Percentiles rank a stretch among this genome's conserved stretches.
Evolutionary conservation across 129 eudicot genomes (phyloP).

Genomic region (Artemisia argyi): DNA sequence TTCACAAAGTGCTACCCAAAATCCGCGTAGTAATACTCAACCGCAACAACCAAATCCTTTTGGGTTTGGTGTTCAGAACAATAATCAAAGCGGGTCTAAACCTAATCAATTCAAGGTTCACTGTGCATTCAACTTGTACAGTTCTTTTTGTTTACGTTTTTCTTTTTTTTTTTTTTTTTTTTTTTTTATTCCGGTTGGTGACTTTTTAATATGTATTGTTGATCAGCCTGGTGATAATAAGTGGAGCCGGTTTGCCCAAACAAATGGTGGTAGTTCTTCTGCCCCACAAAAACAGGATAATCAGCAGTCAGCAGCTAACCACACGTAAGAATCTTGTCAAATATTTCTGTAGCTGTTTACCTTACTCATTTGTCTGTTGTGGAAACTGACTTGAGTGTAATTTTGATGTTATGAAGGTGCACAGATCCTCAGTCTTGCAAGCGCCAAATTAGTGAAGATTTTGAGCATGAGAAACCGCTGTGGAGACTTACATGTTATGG

Average conservation of each 20-base stretch:
- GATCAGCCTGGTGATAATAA: constrained; percentile 87
- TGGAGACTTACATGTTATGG: constrained; percentile 99
- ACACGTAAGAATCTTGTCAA: constrained; percentile 53
- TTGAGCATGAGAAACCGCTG: constrained; percentile 73
- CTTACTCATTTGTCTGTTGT: constrained; percentile 8
- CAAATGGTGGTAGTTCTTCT: constrained; percentile 31
- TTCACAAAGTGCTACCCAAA: constrained; percentile 42
- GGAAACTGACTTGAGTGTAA: constrained; percentile 13
- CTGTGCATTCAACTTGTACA: constrained; percentile 8
- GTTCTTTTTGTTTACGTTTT: constrained; percentile 13
- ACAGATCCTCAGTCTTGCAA: constrained; percentile 86
- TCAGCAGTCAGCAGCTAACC: constrained; percentile 54
- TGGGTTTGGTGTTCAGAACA: constrained; percentile 88
- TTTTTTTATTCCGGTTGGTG: constrained; percentile 1
- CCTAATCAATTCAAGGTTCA: constrained; percentile 67
- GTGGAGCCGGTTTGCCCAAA: constrained; percentile 69
- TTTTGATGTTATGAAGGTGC: constrained; percentile 63
- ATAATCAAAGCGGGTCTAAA: constrained; percentile 57
- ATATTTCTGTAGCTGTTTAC: constrained; percentile 2
- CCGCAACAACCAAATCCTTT: constrained; percentile 85
- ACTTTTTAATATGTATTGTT: constrained; percentile 12
- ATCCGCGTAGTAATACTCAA: constrained; percentile 43
- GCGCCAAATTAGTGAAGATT: constrained; percentile 65
- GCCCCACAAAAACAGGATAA: constrained; percentile 54
- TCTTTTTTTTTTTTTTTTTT: background rate